Evolutionary conservation across 2,329 filamentous ascomycete genomes (phyloP).

Genomic region (Juglanconis oblonga): DNA sequence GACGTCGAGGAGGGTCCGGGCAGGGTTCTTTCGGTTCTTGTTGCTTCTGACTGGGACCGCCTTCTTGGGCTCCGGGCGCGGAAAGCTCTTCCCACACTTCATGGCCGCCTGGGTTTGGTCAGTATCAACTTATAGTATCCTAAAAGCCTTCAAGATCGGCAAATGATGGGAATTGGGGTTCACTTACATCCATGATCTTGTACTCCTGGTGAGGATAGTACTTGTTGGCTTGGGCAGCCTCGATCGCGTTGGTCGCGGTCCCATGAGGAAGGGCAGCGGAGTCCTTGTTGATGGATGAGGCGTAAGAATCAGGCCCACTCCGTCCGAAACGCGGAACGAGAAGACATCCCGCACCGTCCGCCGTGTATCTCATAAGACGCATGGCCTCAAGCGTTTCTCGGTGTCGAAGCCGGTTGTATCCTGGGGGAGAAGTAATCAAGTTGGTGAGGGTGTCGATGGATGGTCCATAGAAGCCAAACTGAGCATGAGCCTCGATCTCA

Average conservation of each 20-base stretch:
- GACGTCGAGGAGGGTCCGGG: neutral
- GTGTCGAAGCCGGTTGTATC: neutral
- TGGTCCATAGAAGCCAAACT: neutral
- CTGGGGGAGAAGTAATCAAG: neutral
- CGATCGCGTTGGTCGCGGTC: neutral
- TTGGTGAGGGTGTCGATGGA: neutral
- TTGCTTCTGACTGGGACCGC: too few species aligned
- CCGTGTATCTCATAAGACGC: neutral
- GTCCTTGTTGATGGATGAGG: neutral
- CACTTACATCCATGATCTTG: neutral
- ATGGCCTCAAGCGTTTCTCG: neutral
- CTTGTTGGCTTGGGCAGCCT: neutral
- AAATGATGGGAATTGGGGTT: neutral
- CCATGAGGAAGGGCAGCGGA: neutral
- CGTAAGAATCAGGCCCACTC: neutral
- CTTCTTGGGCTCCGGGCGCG: neutral
- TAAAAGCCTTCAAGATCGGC: too few species aligned
- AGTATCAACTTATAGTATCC: neutral
- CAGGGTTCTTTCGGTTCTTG: too few species aligned
- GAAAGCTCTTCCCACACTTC: neutral
- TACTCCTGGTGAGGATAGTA: constrained; percentile 1
- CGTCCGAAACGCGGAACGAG: neutral
- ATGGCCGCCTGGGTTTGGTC: neutral
- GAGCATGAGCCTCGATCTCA: neutral
- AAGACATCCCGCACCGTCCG: neutral